phyloP scores from a whole-genome alignment of 768 basidiomycete species.

The Heimioporus sp. region DNA sequence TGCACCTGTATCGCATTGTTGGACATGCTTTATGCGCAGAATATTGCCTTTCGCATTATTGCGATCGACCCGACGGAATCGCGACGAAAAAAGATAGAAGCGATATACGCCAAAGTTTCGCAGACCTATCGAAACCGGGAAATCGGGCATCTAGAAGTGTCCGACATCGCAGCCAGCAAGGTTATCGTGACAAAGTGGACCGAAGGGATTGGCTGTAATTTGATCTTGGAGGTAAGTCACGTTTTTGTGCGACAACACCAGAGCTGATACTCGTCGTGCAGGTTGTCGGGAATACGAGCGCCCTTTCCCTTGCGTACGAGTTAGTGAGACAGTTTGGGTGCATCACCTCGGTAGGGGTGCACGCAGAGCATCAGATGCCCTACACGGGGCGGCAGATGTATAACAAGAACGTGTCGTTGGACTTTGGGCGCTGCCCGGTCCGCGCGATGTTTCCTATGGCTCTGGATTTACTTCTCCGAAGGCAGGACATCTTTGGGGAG shows the following conservation, averaged over 20 bases:
- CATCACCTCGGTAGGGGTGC: constrained; percentile 74
- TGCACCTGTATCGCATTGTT: constrained; percentile 65
- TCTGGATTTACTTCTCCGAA: constrained; percentile 62
- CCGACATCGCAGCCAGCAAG: constrained; percentile 52
- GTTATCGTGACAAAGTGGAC: constrained; percentile 51
- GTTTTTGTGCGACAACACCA: background rate
- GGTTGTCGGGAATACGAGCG: constrained; percentile 70
- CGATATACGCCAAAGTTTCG: constrained; percentile 52
- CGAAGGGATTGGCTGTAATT: constrained; percentile 55
- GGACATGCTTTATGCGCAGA: constrained; percentile 50
- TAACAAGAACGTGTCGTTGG: constrained; percentile 74
- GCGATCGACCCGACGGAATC: constrained; percentile 60
- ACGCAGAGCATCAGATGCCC: constrained; percentile 52
- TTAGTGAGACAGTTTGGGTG: constrained; percentile 75
- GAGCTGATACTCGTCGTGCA: constrained; percentile 21
- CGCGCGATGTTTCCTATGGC: constrained; percentile 75
- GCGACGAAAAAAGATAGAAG: constrained; percentile 58
- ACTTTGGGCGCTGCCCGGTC: constrained; percentile 82
- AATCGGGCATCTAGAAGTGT: constrained; percentile 47
- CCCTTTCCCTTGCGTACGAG: constrained; percentile 62
- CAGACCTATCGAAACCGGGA: constrained; percentile 31
- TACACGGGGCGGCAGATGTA: constrained; percentile 59
- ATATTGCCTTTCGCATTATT: constrained; percentile 52
- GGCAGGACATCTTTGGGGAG: constrained; percentile 74
- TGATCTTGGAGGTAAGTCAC: constrained; percentile 59